Conservation (phyloP, 2,329 filamentous ascomycete species). For the Cryphonectria nitschkei region DNA sequence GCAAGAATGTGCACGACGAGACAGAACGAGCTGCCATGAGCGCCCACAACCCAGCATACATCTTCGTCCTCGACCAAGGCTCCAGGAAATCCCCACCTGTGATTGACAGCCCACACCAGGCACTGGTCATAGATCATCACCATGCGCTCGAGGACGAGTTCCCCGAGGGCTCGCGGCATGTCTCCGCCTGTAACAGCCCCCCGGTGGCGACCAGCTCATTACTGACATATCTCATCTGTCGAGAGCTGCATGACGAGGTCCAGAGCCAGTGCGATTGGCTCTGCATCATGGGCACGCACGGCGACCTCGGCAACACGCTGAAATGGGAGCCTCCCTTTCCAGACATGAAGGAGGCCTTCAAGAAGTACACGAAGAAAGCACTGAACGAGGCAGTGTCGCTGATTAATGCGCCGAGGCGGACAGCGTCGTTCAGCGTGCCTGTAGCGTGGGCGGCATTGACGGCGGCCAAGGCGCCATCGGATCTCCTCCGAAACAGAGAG, state of each 20-base stretch:
- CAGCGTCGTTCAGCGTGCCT: constrained; percentile 61
- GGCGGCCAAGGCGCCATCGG: constrained; percentile 52
- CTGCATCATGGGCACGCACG: constrained; percentile 67
- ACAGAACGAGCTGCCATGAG: constrained; percentile 56
- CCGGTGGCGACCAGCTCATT: constrained; percentile 68
- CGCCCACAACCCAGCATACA: constrained; percentile 53
- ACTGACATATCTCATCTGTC: constrained; percentile 67
- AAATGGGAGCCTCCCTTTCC: constrained; percentile 71
- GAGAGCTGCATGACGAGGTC: constrained; percentile 56
- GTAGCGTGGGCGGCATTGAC: constrained; percentile 64
- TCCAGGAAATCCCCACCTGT: constrained; percentile 59
- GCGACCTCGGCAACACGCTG: constrained; percentile 65
- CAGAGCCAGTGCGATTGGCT: constrained; percentile 59
- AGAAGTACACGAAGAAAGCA: constrained; percentile 62
- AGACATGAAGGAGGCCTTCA: constrained; percentile 64
- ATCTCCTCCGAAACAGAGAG: constrained; percentile 52
- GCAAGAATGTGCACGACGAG: constrained; percentile 60
- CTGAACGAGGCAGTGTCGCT: constrained; percentile 66
- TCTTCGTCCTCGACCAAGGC: constrained; percentile 70
- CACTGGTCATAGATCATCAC: constrained; percentile 69
- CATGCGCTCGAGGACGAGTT: constrained; percentile 58
- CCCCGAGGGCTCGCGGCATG: constrained; percentile 55
- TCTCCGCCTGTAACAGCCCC: constrained; percentile 66
- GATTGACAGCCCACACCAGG: constrained; percentile 52
- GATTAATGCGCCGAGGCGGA: constrained; percentile 67